Evolutionary conservation across 441 rosid genomes (phyloP), one percentile per base, ranked within the genome.

Genomic region (Gossypium trilobum): DNA sequence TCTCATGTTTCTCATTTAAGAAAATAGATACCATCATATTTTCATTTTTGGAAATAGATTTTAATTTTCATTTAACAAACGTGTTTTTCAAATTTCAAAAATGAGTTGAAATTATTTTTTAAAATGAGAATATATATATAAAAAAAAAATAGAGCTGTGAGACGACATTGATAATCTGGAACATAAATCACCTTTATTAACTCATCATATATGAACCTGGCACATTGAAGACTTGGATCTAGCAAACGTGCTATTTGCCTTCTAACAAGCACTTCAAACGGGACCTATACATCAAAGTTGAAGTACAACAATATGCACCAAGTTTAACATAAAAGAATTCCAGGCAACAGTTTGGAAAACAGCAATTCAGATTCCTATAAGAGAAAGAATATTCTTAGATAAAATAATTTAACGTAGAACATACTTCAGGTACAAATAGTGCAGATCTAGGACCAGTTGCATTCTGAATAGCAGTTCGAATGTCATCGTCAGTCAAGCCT

Each of bases 181-280:
- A 54, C 23, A 39, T 31, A 70, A 0, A 23, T 36, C 31, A 94
- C 99, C 96, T 92, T 94, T 2, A 90, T 79, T 75, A 94, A 80
- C 79, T 94, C 97, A 79, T 92, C 94, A 77, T 85, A 88, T 75
- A 94, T 88, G 82, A 94, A 94, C 84, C 97, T 88, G 39, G 92
- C 91, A 70, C 97, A 94, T 84, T 94, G 97, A 78, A 92, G 91
- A 83, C 99, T 88, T 59, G 97, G 97, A 81, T 94, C 97, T 66
- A 92, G 82, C 67, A 94, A 82, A 64, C 95, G 97, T 67, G 89
- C 90, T 74, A 94, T 94, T 81, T 94, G 97, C 85, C 97, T 88
- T 74, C 94, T 83, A 70, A 92, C 75, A 79, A 94, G 97, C 80
- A 92, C 95, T 83, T 94, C 99, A 85, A 94, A 94, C 23, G 99